These are phyloP conservation scores for Monosporascus cannonballus DNA, from an alignment of 2,329 filamentous ascomycete species.

Conservation along the genomic window DNA sequence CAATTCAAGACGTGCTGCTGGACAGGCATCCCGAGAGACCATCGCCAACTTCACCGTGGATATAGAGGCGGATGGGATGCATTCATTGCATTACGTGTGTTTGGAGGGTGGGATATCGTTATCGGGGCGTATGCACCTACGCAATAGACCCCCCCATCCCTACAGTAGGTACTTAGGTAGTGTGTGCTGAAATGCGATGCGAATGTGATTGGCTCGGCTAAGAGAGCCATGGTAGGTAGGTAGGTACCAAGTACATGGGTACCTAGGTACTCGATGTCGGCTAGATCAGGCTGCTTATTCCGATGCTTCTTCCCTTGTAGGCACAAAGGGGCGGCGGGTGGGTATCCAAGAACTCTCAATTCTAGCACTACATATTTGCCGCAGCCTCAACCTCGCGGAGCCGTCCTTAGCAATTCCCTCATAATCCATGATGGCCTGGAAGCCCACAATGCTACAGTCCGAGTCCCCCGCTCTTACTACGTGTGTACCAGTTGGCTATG, in stretches of 20 bases:
- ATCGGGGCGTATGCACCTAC: not conserved
- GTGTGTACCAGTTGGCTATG: not conserved
- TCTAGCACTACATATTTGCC: too few relatives aligned
- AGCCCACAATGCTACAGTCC: too few relatives aligned
- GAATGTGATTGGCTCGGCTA: not conserved
- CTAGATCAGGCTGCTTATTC: too few relatives aligned
- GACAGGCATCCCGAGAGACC: constrained; percentile 53
- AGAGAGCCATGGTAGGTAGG: not conserved
- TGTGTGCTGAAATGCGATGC: not conserved
- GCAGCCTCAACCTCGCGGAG: too few relatives aligned
- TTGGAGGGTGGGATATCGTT: not conserved
- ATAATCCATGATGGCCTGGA: too few relatives aligned
- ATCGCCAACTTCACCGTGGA: not conserved
- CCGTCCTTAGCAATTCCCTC: too few relatives aligned
- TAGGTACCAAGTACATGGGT: not conserved
- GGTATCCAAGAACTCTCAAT: too few relatives aligned
- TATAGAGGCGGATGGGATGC: not conserved
- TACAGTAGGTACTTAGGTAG: too few relatives aligned
- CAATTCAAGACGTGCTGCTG: constrained; percentile 89
- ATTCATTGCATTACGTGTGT: not conserved
- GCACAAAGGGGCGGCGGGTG: too few relatives aligned
- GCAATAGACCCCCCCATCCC: too few relatives aligned
- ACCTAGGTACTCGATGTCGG: not conserved
- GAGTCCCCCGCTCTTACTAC: too few relatives aligned
- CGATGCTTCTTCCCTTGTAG: too few relatives aligned